A percentile compares a stretch with the other conserved stretches of the same genome.
Evolutionary conservation across 2,329 filamentous ascomycete species (phyloP).

Genomic region (Epichloe baconii): DNA sequence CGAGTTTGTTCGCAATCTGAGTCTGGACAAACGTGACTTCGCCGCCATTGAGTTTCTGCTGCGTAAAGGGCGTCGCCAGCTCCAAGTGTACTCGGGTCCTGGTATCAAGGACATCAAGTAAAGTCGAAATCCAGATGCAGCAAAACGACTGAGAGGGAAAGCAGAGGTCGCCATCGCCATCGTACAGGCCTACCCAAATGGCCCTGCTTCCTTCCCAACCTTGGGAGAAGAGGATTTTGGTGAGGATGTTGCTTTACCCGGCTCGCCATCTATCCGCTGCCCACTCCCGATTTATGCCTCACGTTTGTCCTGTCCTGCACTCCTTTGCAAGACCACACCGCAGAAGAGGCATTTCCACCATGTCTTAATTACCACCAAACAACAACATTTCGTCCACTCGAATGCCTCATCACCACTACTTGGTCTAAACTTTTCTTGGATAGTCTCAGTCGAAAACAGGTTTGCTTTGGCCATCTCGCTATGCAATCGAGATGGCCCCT

Average conservation of each 20-base stretch:
- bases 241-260: neutral
- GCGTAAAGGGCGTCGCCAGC: slow-evolving; percentile 66
- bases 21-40: slow-evolving; percentile 73
- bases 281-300: neutral
- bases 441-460: slow-evolving; percentile 11
- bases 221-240: neutral
- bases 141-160: neutral
- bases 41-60: slow-evolving; percentile 72
- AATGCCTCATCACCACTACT: slow-evolving; percentile 3
- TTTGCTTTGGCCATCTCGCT: slow-evolving; percentile 4
- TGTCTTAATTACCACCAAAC: slow-evolving; percentile 3
- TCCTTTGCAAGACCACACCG: neutral
- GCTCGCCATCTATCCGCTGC: neutral
- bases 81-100: slow-evolving; percentile 69
- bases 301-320: no score
- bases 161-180: neutral
- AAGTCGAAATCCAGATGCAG: slow-evolving; percentile 1
- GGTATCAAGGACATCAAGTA: slow-evolving; percentile 63
- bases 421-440: slow-evolving; percentile 10
- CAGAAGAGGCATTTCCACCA: slow-evolving; percentile 5
- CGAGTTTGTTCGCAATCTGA: slow-evolving; percentile 62
- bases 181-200: neutral
- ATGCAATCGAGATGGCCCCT: slow-evolving; percentile 14
- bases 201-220: neutral
- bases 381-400: slow-evolving; percentile 2